Evolutionary conservation across 352 stramenopile species (phyloP).

Genomic region (Pythium oligandrum): DNA sequence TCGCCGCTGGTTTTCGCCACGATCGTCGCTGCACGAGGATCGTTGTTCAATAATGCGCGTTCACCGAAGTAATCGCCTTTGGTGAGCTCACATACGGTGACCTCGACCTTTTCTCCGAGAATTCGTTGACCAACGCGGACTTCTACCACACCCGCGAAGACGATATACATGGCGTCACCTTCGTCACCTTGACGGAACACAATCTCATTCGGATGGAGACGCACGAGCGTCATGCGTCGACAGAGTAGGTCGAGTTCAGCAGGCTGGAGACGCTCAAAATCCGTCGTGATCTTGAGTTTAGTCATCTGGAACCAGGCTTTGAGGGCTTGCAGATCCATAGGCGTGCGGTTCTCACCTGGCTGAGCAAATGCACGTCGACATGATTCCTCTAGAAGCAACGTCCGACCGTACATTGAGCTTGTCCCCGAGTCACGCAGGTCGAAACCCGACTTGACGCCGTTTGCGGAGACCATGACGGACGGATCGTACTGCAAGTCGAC

Average conservation of each 20-base stretch:
- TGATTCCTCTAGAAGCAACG: slow-evolving; percentile 63
- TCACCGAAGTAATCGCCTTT: slow-evolving; percentile 77
- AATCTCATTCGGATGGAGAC: slow-evolving; percentile 45
- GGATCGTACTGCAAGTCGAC: slow-evolving; percentile 5
- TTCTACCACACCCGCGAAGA: slow-evolving; percentile 57
- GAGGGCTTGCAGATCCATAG: slow-evolving; percentile 54
- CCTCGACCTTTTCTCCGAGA: slow-evolving; percentile 55
- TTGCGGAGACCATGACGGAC: slow-evolving; percentile 7
- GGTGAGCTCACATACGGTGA: slow-evolving; percentile 56
- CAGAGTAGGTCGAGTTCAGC: slow-evolving; percentile 59
- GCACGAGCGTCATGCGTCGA: slow-evolving; percentile 45
- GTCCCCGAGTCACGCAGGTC: slow-evolving; percentile 27
- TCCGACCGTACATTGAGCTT: slow-evolving; percentile 46
- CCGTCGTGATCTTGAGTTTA: slow-evolving; percentile 69
- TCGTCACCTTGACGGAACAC: slow-evolving; percentile 70
- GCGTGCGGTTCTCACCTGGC: slow-evolving; percentile 46
- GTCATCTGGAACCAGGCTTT: slow-evolving; percentile 71
- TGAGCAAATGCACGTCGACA: slow-evolving; percentile 52
- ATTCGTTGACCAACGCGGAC: slow-evolving; percentile 57
- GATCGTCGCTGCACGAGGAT: slow-evolving; percentile 54
- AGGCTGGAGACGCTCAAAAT: slow-evolving; percentile 58
- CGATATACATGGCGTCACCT: slow-evolving; percentile 68
- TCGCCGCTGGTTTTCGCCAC: slow-evolving; percentile 46
- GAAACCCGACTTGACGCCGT: slow-evolving; percentile 36
- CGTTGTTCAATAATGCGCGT: slow-evolving; percentile 54